Evolutionary conservation across 2,329 filamentous ascomycete genomes (phyloP), one percentile per base, ranked within the genome.

Genomic region (Leptosphaerulina australis): DNA sequence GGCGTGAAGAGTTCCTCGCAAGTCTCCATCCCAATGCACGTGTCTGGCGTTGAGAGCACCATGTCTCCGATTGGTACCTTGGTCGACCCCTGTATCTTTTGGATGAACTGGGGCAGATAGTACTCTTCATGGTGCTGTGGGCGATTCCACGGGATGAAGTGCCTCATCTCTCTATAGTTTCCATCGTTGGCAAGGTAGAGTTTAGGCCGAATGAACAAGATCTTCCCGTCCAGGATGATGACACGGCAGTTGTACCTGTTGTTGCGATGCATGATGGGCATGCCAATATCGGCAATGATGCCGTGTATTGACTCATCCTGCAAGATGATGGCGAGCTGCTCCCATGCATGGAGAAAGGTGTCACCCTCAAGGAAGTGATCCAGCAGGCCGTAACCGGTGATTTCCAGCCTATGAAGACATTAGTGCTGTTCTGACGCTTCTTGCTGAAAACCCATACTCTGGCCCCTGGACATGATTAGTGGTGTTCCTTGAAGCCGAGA

Each of bases 191-290:
- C 87, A 5, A 91, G 79, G 62, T 79, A 85, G 56, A 89, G 77
- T 71, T 91, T 91, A 0, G 88, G 88, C 9, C 88, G 78, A 49
- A 94, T 87, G 50, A 87, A 77, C 14, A 91, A 73, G 15, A 92
- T 85, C 72, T 86, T 84, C 40, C 83, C 81, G 59, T 91, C 82
- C 40, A 84, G 77, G 53, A 78, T 77, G 54, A 89, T 80, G n/a
- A 87, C 77, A 18, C 88, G 77, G 59, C 83, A 84, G 68, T 66
- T 90, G 73, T 84, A 89, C 45, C 81, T 77, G 43, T 82, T 76
- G 61, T 84, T 84, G 31, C 82, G 74, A 66, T 88, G 86, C 34
- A 79, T 75, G 36, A 90, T 78, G 0, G 25, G 79, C 54, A 64
- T 59, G 24, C 64, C 64, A 30, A 67, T 57, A 28, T 63, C 58